These are phyloP conservation scores for Spizellomyces sp. DNA, from an alignment of 192 early-diverging fungal species.

Conservation along the genomic window DNA sequence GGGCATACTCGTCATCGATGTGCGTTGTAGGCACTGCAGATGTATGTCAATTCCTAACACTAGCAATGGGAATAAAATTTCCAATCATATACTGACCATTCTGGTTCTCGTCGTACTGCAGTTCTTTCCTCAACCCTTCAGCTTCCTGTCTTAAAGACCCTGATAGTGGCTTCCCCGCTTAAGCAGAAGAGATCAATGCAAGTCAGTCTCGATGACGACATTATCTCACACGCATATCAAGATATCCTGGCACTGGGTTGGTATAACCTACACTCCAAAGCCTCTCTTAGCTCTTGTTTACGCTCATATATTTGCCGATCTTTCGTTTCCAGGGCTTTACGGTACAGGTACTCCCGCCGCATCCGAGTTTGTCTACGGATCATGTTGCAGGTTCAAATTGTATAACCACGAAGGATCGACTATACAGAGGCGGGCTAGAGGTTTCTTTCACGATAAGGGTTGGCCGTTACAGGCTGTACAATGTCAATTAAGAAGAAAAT, in stretches of 20 bases:
- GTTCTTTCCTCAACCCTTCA: constrained; percentile 69
- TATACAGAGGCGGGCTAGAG: too few species aligned
- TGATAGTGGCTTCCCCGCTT: constrained; percentile 86
- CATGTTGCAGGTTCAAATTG: constrained; percentile 35
- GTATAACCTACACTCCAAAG: constrained; percentile 66
- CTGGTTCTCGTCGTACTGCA: constrained; percentile 90
- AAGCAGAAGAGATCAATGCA: background rate
- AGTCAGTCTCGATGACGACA: background rate
- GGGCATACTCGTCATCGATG: constrained; percentile 97
- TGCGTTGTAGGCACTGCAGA: constrained; percentile 67
- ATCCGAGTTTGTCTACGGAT: constrained; percentile 85
- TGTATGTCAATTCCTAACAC: background rate
- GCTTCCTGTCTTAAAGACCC: constrained; percentile 84
- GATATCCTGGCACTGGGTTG: background rate
- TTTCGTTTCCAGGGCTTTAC: constrained; percentile 93
- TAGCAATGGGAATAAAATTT: background rate
- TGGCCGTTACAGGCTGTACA: too few species aligned
- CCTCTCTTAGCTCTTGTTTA: constrained; percentile 92
- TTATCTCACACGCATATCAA: background rate
- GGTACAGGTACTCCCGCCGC: constrained; percentile 94
- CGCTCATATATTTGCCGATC: constrained; percentile 89
- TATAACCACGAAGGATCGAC: too few species aligned
- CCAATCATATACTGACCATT: constrained; percentile 42
- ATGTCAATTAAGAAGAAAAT: too few species aligned
- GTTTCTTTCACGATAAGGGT: too few species aligned